These are phyloP conservation scores for Trametes versicolor DNA, from an alignment of 1,284 basidiomycete species.

Conservation along the genomic window DNA sequence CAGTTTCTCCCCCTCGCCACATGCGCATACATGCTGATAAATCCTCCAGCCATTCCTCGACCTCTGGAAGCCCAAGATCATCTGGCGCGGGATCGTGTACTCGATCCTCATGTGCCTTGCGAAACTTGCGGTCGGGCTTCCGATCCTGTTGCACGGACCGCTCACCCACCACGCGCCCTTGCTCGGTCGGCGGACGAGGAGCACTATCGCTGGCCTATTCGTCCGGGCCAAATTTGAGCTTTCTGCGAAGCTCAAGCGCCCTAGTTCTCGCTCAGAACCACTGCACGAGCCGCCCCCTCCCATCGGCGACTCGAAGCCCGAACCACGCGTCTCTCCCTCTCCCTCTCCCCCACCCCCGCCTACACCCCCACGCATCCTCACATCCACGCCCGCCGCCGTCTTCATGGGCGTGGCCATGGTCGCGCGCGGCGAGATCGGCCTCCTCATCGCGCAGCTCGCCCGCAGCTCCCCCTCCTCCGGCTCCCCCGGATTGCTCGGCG, in stretches of 20 bases:
- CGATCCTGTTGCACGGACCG: constrained; percentile 33
- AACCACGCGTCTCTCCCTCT: background rate
- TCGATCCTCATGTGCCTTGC: constrained; percentile 58
- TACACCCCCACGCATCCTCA: background rate
- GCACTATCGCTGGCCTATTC: background rate
- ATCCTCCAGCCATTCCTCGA: constrained; percentile 52
- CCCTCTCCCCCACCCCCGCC: background rate
- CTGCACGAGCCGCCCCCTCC: too few relatives aligned
- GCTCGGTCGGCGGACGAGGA: background rate
- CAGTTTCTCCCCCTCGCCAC: background rate
- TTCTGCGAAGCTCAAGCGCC: too few relatives aligned
- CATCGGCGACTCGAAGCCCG: background rate
- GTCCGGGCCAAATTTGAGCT: background rate
- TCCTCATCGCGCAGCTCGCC: constrained; percentile 50
- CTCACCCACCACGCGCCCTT: background rate
- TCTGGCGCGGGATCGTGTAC: constrained; percentile 63
- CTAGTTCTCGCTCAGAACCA: background rate
- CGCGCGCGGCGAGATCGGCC: constrained; percentile 62
- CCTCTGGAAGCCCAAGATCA: constrained; percentile 53
- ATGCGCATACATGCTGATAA: background rate
- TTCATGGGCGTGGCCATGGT: constrained; percentile 55
- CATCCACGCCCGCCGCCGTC: constrained; percentile 31
- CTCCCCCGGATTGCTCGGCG: constrained; percentile 41
- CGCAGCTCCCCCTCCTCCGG: constrained; percentile 25
- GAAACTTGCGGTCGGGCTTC: constrained; percentile 48